These are phyloP conservation scores for Clonostachys chloroleuca DNA, from an alignment of 2,329 filamentous ascomycete species.

Conservation along the genomic window DNA sequence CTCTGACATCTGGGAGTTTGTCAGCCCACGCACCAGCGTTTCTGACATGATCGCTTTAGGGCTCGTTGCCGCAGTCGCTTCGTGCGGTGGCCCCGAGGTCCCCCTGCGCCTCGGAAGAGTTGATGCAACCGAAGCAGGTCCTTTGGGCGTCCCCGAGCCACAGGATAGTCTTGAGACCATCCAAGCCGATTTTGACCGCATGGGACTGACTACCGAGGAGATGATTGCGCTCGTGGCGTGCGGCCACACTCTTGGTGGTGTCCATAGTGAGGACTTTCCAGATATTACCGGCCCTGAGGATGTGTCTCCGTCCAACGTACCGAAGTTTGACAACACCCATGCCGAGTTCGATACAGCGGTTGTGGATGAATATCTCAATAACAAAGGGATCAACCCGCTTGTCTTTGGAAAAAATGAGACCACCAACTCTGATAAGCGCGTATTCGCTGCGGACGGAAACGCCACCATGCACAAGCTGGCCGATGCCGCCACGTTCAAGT, in stretches of 20 bases:
- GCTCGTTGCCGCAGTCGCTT: conserved; percentile 17
- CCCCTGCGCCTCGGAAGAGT: conserved; percentile 17
- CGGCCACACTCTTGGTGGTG: conserved; percentile 28
- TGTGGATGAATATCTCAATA: conserved; percentile 33
- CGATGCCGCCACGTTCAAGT: conserved; percentile 25
- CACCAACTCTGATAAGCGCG: conserved; percentile 30
- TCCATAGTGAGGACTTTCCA: conserved; percentile 35
- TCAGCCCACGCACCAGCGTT: conserved; percentile 10
- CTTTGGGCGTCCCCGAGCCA: conserved; percentile 20
- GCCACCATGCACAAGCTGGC: conserved; percentile 31
- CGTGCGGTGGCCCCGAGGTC: conserved; percentile 12
- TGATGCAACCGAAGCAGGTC: conserved; percentile 18
- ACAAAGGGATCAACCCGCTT: conserved; percentile 32
- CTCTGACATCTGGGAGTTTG: conserved; percentile 14
- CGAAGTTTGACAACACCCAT: conserved; percentile 24
- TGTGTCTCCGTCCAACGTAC: conserved; percentile 19
- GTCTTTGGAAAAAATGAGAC: conserved; percentile 28
- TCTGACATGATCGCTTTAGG: conserved; percentile 11
- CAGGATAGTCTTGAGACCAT: conserved; percentile 15
- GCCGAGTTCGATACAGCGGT: conserved; percentile 31
- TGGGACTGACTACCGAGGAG: conserved; percentile 19
- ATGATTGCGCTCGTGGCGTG: conserved; percentile 27
- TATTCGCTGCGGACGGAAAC: conserved; percentile 34
- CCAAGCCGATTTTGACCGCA: conserved; percentile 14
- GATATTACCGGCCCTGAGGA: conserved; percentile 6